Conservation (phyloP, 345 rosid species). For the Corchorus olitorius region DNA sequence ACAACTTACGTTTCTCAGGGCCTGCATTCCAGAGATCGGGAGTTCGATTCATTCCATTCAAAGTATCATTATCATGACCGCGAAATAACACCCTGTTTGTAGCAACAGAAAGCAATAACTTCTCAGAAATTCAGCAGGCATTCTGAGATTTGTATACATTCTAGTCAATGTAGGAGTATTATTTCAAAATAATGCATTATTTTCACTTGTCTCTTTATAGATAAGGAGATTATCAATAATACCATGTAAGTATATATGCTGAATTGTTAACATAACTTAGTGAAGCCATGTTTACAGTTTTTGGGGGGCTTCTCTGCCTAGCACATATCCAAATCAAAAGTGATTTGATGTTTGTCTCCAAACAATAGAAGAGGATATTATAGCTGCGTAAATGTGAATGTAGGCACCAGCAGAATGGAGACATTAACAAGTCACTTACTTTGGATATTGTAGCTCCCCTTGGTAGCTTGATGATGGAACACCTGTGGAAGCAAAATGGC, state of each 20-base stretch:
- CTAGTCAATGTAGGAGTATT: background rate
- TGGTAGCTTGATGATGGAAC: slow-evolving; percentile 31
- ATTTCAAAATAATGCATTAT: background rate
- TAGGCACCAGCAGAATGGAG: background rate
- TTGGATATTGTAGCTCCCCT: slow-evolving; percentile 38
- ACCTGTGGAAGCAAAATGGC: slow-evolving; percentile 45
- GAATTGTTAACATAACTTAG: background rate
- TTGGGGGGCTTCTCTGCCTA: background rate
- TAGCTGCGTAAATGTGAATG: background rate
- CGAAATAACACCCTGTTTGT: slow-evolving; percentile 30
- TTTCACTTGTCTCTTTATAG: background rate
- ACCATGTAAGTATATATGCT: background rate
- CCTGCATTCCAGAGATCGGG: slow-evolving; percentile 33
- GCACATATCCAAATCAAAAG: background rate
- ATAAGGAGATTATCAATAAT: background rate
- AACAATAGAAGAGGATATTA: background rate
- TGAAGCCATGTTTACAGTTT: background rate
- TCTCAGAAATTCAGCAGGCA: slow-evolving; percentile 10
- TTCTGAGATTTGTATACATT: slow-evolving; percentile 3
- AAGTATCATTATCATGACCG: slow-evolving; percentile 28
- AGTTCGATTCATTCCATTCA: slow-evolving; percentile 29
- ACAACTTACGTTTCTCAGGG: slow-evolving; percentile 46
- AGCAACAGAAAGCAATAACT: slow-evolving; percentile 24
- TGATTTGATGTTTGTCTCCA: background rate
- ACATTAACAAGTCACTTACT: slow-evolving; percentile 39